Evolutionary conservation across 139 green algal species (phyloP), one percentile per base, ranked within the genome.

Genomic region (Dunaliella primolecta): DNA sequence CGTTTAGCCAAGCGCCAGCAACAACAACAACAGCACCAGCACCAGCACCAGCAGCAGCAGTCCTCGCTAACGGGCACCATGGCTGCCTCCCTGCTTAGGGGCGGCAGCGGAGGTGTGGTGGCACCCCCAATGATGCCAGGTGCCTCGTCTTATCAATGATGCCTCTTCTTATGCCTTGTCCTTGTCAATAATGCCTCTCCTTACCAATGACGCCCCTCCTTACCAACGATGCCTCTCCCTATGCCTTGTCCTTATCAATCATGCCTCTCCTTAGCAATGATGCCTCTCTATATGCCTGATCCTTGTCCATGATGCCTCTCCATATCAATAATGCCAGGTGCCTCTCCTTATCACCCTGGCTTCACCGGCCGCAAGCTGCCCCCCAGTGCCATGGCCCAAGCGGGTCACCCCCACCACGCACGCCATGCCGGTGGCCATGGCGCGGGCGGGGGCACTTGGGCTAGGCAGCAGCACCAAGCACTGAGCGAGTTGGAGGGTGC

Each of bases 401-500:
- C n/a, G n/a, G n/a, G n/a, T n/a, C n/a, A n/a, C n/a, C 70, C 70
- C 31, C 34, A 32, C 38, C 35, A 24, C 31, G 32, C 35, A 31
- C 46, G 46, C 7, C 46, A 64, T 64, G 46, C 46, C 15, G 15
- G 46, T 15, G 46, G n/a, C n/a, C n/a, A n/a, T n/a, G n/a, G n/a
- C n/a, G n/a, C 87, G n/a, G 72, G 87, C 31, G 83, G 81, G 29
- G 64, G 56, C 7, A 76, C 36, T 2, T 90, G 87, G 87, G 38
- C 87, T 38, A 56, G 85, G 75, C 64, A 87, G 84, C 87, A 90
- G 81, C 57, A 90, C 78, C 72, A 78, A 30, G 84, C 76, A 1
- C 76, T 90, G 71, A 81, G 81, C 20, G 71, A 88, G 87, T 77
- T 90, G 78, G 78, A 83, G 46, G 84, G 81, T 46, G 87, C 78